Percentiles rank a stretch among this genome's conserved stretches.
These are phyloP conservation scores for Arthrinium puccinioides DNA, from an alignment of 2,329 filamentous ascomycete species.

Conservation along the genomic window DNA sequence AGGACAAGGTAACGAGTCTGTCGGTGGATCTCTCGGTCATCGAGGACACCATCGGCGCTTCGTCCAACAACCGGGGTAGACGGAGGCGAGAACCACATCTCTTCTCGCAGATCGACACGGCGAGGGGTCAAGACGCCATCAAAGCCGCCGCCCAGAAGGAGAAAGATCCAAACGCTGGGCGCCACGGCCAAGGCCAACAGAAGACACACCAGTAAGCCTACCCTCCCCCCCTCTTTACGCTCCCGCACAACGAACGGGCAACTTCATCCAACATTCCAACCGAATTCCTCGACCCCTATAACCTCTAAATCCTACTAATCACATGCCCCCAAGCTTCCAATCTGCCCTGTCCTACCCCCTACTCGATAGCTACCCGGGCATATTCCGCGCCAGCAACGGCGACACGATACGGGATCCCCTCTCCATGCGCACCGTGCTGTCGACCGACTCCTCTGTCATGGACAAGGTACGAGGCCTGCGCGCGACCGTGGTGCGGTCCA, in stretches of 20 bases:
- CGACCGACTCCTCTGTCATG: slow-evolving; percentile 69
- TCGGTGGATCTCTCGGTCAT: slow-evolving; percentile 32
- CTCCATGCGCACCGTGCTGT: slow-evolving; percentile 53
- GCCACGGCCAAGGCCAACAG: slow-evolving; percentile 12
- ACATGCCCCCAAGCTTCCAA: slow-evolving; percentile 35
- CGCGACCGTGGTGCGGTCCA: slow-evolving; percentile 52
- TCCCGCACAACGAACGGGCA: not conserved
- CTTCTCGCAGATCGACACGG: slow-evolving; percentile 34
- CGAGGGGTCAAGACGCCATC: slow-evolving; percentile 19
- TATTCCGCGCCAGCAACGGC: slow-evolving; percentile 48
- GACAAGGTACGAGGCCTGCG: slow-evolving; percentile 60
- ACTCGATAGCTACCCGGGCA: slow-evolving; percentile 76
- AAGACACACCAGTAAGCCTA: slow-evolving; percentile 23
- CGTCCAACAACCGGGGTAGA: slow-evolving; percentile 7
- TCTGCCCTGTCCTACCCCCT: slow-evolving; percentile 61
- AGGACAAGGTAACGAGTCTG: slow-evolving; percentile 17
- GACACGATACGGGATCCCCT: slow-evolving; percentile 31
- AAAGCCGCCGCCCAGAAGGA: slow-evolving; percentile 6
- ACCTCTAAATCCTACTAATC: slow-evolving; percentile 5
- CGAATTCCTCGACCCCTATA: not conserved
- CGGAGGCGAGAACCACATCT: slow-evolving; percentile 26
- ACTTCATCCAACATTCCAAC: no score
- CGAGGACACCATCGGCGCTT: slow-evolving; percentile 24
- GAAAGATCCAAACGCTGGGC: slow-evolving; percentile 16
- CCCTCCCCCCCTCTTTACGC: not conserved